phyloP scores from a whole-genome alignment of 2,329 filamentous ascomycete species.

The Fusarium fracticaudum region DNA sequence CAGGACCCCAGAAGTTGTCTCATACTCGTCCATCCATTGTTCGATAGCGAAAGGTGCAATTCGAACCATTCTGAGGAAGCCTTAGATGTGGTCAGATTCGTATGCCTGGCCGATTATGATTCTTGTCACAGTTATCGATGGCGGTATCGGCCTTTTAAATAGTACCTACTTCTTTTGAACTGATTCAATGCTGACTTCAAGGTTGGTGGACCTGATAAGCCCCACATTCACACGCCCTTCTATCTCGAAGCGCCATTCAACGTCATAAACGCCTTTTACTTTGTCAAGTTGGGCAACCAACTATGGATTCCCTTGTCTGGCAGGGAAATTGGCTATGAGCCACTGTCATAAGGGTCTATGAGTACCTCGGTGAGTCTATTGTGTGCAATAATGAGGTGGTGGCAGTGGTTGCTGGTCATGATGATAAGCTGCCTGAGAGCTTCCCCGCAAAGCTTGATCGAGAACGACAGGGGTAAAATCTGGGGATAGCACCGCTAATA shows the following conservation, averaged over 20 bases:
- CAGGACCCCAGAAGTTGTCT: slow-evolving; percentile 63
- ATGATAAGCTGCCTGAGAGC: not conserved
- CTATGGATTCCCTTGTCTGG: not conserved
- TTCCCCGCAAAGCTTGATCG: slow-evolving; percentile 22
- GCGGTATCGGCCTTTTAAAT: not conserved
- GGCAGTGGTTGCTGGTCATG: not conserved
- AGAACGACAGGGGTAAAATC: slow-evolving; percentile 17
- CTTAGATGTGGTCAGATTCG: not conserved
- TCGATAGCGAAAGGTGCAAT: slow-evolving; percentile 76
- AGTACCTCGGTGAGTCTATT: not conserved
- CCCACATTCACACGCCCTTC: not conserved
- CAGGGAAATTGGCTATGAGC: not conserved
- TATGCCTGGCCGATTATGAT: not conserved
- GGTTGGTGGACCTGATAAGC: not conserved
- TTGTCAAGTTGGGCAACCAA: not conserved
- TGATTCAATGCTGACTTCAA: not conserved
- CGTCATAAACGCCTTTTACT: not conserved
- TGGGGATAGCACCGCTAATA: not conserved
- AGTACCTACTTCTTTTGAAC: not conserved
- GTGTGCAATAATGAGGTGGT: not conserved
- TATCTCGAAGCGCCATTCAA: not conserved
- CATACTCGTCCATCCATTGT: slow-evolving; percentile 72
- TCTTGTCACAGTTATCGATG: not conserved
- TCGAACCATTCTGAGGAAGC: slow-evolving; percentile 57
- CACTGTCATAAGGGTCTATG: not conserved